A percentile compares a stretch with the other conserved stretches of the same genome.
Conservation (phyloP, 1,284 basidiomycete species). For the Somion occarium region DNA sequence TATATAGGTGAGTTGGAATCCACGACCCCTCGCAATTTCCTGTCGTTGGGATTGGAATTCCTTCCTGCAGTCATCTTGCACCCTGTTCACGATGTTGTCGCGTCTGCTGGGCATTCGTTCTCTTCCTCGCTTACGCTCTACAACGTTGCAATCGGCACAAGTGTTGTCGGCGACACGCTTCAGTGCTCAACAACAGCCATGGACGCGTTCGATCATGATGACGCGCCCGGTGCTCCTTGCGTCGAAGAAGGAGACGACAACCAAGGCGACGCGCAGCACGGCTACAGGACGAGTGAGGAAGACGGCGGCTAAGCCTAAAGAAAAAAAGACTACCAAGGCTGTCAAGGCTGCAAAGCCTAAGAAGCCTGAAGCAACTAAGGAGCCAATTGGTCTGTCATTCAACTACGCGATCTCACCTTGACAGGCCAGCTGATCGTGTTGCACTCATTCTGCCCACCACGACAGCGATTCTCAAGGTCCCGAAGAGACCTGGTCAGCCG, state of each 20-base stretch:
- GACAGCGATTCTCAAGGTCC: background rate
- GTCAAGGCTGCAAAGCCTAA: background rate
- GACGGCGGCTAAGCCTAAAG: too few species aligned
- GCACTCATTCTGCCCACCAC: background rate
- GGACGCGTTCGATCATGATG: background rate
- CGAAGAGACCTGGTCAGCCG: background rate
- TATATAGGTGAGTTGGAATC: too few species aligned
- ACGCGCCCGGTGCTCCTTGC: background rate
- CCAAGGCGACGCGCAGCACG: too few species aligned
- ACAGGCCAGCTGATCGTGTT: background rate
- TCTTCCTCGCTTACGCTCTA: background rate
- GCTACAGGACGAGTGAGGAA: too few species aligned
- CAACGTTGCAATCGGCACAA: background rate
- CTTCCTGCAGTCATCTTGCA: too few species aligned
- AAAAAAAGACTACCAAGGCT: background rate
- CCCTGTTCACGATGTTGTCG: background rate
- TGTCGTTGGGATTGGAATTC: too few species aligned
- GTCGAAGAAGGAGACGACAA: background rate
- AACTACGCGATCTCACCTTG: background rate
- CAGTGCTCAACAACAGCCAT: background rate
- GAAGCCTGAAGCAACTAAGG: background rate
- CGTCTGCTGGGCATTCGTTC: background rate
- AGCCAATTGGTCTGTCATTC: background rate
- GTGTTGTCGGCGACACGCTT: background rate
- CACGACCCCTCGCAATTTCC: too few species aligned